These are phyloP conservation scores for Mantamonas sphyraenae DNA, from an alignment of 78 protist genomes.

Conservation along the genomic window DNA sequence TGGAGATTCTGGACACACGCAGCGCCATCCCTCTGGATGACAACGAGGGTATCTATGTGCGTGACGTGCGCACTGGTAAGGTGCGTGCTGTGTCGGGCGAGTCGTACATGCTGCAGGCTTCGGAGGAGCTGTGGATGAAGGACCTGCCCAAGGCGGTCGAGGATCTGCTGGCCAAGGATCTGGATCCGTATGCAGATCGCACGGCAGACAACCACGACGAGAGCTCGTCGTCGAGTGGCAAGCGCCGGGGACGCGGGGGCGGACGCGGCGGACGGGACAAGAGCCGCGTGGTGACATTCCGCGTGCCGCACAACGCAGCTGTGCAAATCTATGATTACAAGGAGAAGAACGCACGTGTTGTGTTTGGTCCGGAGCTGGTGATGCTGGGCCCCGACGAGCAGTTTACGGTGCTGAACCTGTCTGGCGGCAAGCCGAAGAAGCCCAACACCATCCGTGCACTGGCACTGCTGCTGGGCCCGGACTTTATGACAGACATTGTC, in stretches of 20 bases:
- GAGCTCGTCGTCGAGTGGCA: no score
- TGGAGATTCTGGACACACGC: constrained; percentile 4
- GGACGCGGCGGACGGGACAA: constrained; percentile 40
- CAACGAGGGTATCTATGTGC: constrained; percentile 78
- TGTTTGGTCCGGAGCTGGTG: constrained; percentile 71
- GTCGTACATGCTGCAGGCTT: constrained; percentile 58
- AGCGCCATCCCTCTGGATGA: constrained; percentile 49
- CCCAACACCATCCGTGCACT: constrained; percentile 49
- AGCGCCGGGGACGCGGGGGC: constrained; percentile 40
- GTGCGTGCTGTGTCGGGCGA: constrained; percentile 62
- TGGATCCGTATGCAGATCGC: neutral
- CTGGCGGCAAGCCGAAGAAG: constrained; percentile 69
- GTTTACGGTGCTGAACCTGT: constrained; percentile 61
- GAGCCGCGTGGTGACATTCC: constrained; percentile 65
- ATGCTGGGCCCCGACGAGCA: constrained; percentile 76
- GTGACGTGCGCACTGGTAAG: constrained; percentile 68
- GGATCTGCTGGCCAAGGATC: no score
- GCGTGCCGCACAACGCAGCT: constrained; percentile 73
- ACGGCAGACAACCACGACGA: no score
- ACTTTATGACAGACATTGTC: constrained; percentile 78
- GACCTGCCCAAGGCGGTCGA: constrained; percentile 11
- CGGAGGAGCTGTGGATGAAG: constrained; percentile 77
- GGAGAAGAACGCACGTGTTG: constrained; percentile 58
- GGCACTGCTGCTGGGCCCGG: constrained; percentile 71
- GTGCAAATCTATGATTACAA: constrained; percentile 76